These are phyloP conservation scores for Urtica urens DNA, from an alignment of 306 rosid species.

Conservation along the genomic window DNA sequence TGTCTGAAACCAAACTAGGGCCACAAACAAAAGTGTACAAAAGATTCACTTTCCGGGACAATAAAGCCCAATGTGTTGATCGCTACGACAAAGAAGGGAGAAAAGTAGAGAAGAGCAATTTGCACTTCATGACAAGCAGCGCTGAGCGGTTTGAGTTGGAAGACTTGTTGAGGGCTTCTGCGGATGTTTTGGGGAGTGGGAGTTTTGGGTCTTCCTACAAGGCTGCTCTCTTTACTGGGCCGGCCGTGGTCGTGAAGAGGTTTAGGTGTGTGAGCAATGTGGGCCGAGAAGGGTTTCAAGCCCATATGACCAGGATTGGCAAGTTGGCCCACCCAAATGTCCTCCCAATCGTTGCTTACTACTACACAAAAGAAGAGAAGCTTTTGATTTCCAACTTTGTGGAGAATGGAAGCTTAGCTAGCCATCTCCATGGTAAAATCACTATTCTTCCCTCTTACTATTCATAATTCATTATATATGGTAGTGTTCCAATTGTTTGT, in stretches of 20 bases:
- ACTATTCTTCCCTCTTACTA: no score
- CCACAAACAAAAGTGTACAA: background rate
- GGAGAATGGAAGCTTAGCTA: conserved; percentile 33
- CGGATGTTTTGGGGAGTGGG: conserved; percentile 76
- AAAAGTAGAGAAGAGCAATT: conserved; percentile 19
- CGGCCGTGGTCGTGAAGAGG: conserved; percentile 70
- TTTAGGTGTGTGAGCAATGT: conserved; percentile 53
- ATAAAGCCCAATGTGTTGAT: conserved; percentile 1
- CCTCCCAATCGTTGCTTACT: conserved; percentile 29
- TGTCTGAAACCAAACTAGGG: background rate
- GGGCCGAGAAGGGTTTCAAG: conserved; percentile 43
- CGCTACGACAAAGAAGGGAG: conserved; percentile 8
- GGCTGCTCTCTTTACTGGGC: conserved; percentile 45
- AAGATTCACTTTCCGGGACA: background rate
- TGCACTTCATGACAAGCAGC: conserved; percentile 36
- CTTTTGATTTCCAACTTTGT: conserved; percentile 30
- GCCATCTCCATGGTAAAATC: conserved; percentile 34
- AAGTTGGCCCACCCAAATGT: conserved; percentile 30
- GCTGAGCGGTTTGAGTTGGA: conserved; percentile 40
- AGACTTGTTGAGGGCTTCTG: conserved; percentile 63
- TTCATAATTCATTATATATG: no score
- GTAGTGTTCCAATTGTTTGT: no score
- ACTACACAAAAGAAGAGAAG: conserved; percentile 30
- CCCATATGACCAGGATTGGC: conserved; percentile 61
- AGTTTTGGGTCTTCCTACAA: conserved; percentile 76